Conservation (phyloP, 2,329 filamentous ascomycete species). For the Parafenestella ontariensis region DNA sequence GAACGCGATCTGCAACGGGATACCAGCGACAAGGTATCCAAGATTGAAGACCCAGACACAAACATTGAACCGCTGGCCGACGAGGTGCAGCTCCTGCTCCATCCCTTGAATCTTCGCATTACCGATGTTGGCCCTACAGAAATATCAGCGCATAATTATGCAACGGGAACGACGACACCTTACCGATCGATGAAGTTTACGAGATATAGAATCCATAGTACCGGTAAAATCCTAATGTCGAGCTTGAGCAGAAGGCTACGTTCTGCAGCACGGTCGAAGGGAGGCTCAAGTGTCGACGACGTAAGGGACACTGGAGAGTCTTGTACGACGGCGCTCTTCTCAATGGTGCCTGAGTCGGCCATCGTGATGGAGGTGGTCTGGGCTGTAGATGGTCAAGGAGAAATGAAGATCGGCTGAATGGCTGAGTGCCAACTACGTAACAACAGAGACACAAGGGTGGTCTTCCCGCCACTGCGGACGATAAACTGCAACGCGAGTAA, state of each 20-base stretch:
- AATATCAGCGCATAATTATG: not conserved
- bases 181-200: conserved; percentile 44
- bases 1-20: conserved; percentile 44
- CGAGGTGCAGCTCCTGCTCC: conserved; percentile 44
- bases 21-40: conserved; percentile 45
- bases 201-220: conserved; percentile 44
- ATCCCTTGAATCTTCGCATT: conserved; percentile 48
- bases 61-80: conserved; percentile 48
- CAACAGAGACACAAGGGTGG: not conserved
- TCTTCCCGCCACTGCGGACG: not conserved
- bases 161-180: not conserved
- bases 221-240: conserved; percentile 38
- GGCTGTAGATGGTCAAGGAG: not conserved
- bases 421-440: not conserved
- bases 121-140: conserved; percentile 34
- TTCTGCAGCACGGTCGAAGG: conserved; percentile 35
- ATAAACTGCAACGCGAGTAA: not conserved
- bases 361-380: too few species aligned
- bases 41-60: conserved; percentile 49
- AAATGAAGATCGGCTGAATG: not conserved
- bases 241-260: conserved; percentile 37
- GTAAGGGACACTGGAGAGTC: conserved; percentile 11
- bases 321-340: conserved; percentile 17
- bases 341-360: conserved; percentile 5
- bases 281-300: conserved; percentile 8